A percentile compares a stretch with the other conserved stretches of the same genome.
Conservation (phyloP, 1,139 yeast genomes). For the Diutina ranongensis region DNA sequence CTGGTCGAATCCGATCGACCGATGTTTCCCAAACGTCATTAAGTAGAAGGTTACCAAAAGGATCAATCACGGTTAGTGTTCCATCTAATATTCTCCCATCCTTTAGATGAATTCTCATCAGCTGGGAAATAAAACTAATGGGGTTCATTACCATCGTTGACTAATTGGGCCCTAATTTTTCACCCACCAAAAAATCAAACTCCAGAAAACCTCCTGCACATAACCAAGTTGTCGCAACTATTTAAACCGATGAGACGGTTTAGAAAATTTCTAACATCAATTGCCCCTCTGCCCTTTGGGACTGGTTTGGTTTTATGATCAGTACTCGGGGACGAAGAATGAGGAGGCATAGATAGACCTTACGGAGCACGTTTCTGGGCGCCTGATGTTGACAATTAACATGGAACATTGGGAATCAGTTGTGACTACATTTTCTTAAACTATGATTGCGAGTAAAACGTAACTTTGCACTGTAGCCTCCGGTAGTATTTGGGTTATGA, state of each 20-base stretch:
- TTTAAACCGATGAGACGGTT: neutral
- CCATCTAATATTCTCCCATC: constrained; percentile 29
- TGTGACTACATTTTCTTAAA: constrained; percentile 28
- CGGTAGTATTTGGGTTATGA: too few relatives aligned
- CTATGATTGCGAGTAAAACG: too few relatives aligned
- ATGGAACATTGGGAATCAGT: constrained; percentile 47
- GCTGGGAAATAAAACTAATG: constrained; percentile 21
- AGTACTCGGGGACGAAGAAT: constrained; percentile 13
- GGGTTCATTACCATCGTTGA: neutral
- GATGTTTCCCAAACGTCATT: constrained; percentile 27
- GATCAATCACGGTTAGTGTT: constrained; percentile 31
- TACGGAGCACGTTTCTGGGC: constrained; percentile 46
- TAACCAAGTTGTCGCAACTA: neutral
- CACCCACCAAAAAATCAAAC: neutral
- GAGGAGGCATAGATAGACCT: constrained; percentile 30
- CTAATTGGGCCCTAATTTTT: neutral
- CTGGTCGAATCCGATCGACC: constrained; percentile 16
- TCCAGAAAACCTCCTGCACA: neutral
- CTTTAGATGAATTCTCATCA: constrained; percentile 18
- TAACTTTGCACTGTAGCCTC: neutral
- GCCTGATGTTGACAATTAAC: constrained; percentile 37
- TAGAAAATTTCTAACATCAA: constrained; percentile 23
- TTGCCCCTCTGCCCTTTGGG: constrained; percentile 32
- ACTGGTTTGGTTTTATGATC: neutral
- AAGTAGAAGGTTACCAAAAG: constrained; percentile 32